phyloP scores from a whole-genome alignment of 257 asterid species.

The Salvia rosmarinus region DNA sequence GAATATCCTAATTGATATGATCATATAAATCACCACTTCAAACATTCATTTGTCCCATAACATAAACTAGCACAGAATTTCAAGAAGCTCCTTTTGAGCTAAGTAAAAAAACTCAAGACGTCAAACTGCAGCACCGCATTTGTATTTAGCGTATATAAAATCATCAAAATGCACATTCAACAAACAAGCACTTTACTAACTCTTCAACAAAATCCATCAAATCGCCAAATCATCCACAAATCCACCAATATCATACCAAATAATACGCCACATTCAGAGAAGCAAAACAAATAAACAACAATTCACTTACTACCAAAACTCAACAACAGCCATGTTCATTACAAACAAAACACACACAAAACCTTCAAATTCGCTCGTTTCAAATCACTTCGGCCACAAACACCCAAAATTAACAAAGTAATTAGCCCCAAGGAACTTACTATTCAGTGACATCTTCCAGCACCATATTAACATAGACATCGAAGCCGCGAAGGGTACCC shows the following conservation, averaged over 20 bases:
- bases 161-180: not conserved
- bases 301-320: not conserved
- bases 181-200: not conserved
- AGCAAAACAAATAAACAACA: not conserved
- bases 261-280: not conserved
- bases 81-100: not conserved
- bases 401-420: constrained; percentile 7
- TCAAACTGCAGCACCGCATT: not conserved
- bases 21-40: constrained; percentile 13
- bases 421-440: constrained; percentile 48
- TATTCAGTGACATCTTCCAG: constrained; percentile 85
- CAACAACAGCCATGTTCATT: not conserved
- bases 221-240: not conserved
- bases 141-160: not conserved
- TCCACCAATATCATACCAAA: not conserved
- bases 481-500: constrained; percentile 83
- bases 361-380: not conserved
- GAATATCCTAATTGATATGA: not conserved
- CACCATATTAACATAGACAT: constrained; percentile 87
- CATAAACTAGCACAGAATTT: too few species aligned
- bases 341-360: not conserved
- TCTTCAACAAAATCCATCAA: constrained; percentile 16
- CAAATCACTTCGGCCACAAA: not conserved
- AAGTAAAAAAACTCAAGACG: not conserved
- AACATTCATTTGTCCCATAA: not conserved